Conservation (phyloP, 169 alveolate genomes). For the Toxoplasma gondii region DNA sequence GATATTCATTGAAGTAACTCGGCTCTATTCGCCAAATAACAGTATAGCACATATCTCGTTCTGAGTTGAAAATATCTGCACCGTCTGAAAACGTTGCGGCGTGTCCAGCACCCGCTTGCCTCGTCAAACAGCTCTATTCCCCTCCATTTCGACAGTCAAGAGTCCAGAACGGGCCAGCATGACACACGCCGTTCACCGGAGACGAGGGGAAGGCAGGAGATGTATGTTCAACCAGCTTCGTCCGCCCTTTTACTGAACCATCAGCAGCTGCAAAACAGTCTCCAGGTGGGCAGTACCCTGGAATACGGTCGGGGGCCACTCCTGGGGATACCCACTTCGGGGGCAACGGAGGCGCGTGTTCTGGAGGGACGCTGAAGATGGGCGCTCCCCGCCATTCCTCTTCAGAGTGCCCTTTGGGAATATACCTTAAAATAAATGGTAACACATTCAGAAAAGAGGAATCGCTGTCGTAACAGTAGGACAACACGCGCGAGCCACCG, state of each 20-base stretch:
- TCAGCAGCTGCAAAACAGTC: not conserved
- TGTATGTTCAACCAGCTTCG: not conserved
- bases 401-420: constrained; percentile 61
- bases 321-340: constrained; percentile 56
- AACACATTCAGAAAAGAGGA: not conserved
- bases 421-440: constrained; percentile 40
- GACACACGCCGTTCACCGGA: not conserved
- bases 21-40: too few relatives aligned
- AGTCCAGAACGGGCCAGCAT: not conserved
- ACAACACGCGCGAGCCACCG: not conserved
- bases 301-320: not conserved
- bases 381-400: constrained; percentile 69
- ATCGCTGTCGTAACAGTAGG: not conserved
- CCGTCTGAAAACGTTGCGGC: too few relatives aligned
- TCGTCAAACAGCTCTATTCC: not conserved
- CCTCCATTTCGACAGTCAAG: not conserved
- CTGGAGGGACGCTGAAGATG: constrained; percentile 59
- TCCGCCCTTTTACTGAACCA: not conserved
- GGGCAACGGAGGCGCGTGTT: constrained; percentile 62
- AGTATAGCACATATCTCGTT: too few relatives aligned
- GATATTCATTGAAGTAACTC: too few relatives aligned
- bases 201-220: not conserved
- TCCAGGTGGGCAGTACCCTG: not conserved
- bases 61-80: too few relatives aligned
- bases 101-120: too few relatives aligned